A percentile compares a stretch with the other conserved stretches of the same genome.
phyloP scores from a whole-genome alignment of 106 monocot species.

The Dioscorea zingiberensis region DNA sequence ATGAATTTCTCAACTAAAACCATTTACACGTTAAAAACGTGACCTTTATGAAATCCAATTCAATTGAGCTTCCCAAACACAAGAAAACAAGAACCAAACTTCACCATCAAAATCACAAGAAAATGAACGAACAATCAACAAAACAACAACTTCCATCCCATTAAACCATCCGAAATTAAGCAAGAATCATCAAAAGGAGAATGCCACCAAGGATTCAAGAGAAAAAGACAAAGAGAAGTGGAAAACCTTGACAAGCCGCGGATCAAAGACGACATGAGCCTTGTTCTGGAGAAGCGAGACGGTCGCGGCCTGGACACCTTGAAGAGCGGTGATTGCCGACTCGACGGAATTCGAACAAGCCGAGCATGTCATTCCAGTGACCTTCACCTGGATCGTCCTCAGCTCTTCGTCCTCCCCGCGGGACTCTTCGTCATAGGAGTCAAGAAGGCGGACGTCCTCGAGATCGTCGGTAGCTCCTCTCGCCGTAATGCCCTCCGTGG shows the following conservation, averaged over 20 bases:
- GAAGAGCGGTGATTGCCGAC: constrained; percentile 26
- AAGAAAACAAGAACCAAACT: no score
- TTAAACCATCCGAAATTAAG: no score
- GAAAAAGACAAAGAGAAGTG: no score
- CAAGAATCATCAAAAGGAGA: no score
- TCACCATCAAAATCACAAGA: no score
- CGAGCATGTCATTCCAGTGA: constrained; percentile 76
- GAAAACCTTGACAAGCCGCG: constrained; percentile 35
- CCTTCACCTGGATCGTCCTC: constrained; percentile 27
- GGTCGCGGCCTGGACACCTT: constrained; percentile 37
- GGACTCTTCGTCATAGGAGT: constrained; percentile 11
- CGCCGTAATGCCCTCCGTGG: background rate
- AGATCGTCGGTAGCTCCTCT: background rate
- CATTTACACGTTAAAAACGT: no score
- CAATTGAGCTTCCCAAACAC: no score
- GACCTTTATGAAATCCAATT: no score
- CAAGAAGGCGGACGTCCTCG: background rate
- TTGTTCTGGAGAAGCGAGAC: constrained; percentile 71
- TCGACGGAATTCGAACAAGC: constrained; percentile 68
- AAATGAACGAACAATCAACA: no score
- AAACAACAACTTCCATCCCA: no score
- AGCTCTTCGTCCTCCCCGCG: background rate
- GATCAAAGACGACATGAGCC: constrained; percentile 61
- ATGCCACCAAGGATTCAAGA: no score
- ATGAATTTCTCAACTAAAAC: no score